Evolutionary conservation across 805 yeast genomes (phyloP).

Genomic region (Metschnikowia dekortorum): DNA sequence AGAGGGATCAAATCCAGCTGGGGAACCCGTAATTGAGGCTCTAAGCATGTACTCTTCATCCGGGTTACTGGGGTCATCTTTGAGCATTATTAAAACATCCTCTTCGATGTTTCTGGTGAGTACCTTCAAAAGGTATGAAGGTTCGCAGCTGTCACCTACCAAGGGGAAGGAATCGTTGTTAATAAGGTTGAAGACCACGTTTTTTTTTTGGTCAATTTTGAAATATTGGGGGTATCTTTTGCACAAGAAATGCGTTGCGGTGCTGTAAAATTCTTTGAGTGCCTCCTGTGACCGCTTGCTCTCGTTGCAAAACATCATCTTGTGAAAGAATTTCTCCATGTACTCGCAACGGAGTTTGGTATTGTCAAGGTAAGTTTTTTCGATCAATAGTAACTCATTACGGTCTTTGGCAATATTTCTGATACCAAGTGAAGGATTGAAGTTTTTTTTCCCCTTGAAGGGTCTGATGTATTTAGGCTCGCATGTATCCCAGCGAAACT

Average conservation of each 20-base stretch:
- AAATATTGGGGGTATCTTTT: constrained; percentile 55
- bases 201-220: constrained; percentile 20
- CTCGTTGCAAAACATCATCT: constrained; percentile 19
- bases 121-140: constrained; percentile 18
- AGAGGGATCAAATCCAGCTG: constrained; percentile 70
- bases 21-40: constrained; percentile 57
- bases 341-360: constrained; percentile 38
- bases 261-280: constrained; percentile 48
- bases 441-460: constrained; percentile 32
- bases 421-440: constrained; percentile 34
- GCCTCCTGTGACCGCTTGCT: constrained; percentile 26
- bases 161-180: constrained; percentile 37
- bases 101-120: constrained; percentile 50
- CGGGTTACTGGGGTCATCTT: constrained; percentile 31
- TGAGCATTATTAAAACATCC: constrained; percentile 54
- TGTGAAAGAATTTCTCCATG: constrained; percentile 25
- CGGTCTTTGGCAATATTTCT: constrained; percentile 29
- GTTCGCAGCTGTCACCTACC: constrained; percentile 8
- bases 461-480: constrained; percentile 38
- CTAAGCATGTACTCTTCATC: constrained; percentile 57
- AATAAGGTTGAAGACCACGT: constrained; percentile 34
- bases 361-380: constrained; percentile 49
- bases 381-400: constrained; percentile 58
- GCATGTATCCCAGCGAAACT: constrained; percentile 37
- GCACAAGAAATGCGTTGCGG: constrained; percentile 34